A percentile compares a stretch with the other conserved stretches of the same genome.
These are phyloP conservation scores for Aphanoascus verrucosus DNA, from an alignment of 2,329 filamentous ascomycete genomes.

Conservation along the genomic window DNA sequence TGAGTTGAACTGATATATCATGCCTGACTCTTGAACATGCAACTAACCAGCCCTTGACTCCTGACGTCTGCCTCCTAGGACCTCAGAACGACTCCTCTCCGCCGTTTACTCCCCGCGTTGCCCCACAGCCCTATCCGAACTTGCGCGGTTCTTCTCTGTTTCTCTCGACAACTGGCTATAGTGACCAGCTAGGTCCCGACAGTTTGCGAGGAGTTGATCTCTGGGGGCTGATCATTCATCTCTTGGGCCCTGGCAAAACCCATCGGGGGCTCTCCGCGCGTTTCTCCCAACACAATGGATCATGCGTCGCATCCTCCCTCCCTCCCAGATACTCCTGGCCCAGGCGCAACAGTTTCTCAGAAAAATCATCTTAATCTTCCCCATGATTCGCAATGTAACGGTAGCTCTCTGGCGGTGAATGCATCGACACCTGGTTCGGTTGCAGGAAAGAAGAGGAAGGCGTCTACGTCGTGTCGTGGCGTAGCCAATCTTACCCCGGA, in stretches of 20 bases:
- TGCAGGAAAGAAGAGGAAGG: conserved; percentile 12
- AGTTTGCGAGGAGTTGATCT: background rate
- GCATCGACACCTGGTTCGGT: background rate
- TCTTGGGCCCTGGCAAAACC: background rate
- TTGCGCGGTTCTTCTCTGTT: background rate
- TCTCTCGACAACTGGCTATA: background rate
- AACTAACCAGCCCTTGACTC: background rate
- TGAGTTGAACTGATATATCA: background rate
- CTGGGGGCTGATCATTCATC: background rate
- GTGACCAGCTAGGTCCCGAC: background rate
- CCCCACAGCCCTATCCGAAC: background rate
- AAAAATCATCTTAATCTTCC: background rate
- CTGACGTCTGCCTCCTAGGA: background rate
- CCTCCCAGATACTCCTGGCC: background rate
- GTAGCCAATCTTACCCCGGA: conserved; percentile 80
- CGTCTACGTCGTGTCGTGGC: conserved; percentile 47
- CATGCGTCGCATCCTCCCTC: background rate
- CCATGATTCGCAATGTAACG: background rate
- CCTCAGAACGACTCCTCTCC: background rate
- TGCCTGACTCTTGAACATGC: background rate
- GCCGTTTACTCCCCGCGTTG: background rate
- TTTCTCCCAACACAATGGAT: background rate
- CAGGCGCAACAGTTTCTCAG: background rate
- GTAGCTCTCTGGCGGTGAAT: background rate
- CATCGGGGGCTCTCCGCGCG: background rate